Evolutionary conservation across 495 filamentous ascomycete genomes (phyloP), one percentile per base, ranked within the genome.

Genomic region (Evernia prunastri): DNA sequence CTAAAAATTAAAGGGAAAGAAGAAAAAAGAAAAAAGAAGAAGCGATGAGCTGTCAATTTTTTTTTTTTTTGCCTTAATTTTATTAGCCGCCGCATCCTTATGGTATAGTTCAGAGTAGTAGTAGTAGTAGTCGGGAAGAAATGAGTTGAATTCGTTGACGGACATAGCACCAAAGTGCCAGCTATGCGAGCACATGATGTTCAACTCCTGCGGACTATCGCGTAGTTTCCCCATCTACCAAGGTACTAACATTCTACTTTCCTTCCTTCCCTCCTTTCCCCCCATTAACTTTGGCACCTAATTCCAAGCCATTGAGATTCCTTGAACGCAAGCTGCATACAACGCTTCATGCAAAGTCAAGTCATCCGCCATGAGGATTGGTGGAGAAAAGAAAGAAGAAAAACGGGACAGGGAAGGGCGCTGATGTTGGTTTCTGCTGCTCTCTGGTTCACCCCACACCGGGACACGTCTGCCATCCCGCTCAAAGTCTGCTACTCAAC

Each of bases 41-140:
- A 40, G 35, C 61, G 61, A 63, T 63, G 61, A 58, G 61, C 47
- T 63, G 61, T 63, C 61, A 63, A 51, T 63, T 39, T 25, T 27
- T 57, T 31, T 37, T 37, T 37, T 37, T n/a, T n/a, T n/a, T n/a
- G n/a, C n/a, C n/a, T n/a, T n/a, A 12, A 37, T 37, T 37, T 7
- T 37, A 7, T 37, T 63, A 63, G 61, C 54, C 61, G 61, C 61
- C 61, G 42, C 40, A n/a, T n/a, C n/a, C n/a, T n/a, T n/a, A n/a
- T n/a, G n/a, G n/a, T n/a, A n/a, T n/a, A n/a, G n/a, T n/a, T n/a
- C n/a, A n/a, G n/a, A n/a, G n/a, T n/a, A n/a, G n/a, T n/a, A n/a
- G n/a, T n/a, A n/a, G n/a, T n/a, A n/a, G n/a, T n/a, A n/a, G n/a
- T n/a, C n/a, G n/a, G n/a, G n/a, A n/a, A n/a, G n/a, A n/a, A n/a